phyloP scores from a whole-genome alignment of 2,329 filamentous ascomycete genomes.

The Ambrosiella cleistominuta region DNA sequence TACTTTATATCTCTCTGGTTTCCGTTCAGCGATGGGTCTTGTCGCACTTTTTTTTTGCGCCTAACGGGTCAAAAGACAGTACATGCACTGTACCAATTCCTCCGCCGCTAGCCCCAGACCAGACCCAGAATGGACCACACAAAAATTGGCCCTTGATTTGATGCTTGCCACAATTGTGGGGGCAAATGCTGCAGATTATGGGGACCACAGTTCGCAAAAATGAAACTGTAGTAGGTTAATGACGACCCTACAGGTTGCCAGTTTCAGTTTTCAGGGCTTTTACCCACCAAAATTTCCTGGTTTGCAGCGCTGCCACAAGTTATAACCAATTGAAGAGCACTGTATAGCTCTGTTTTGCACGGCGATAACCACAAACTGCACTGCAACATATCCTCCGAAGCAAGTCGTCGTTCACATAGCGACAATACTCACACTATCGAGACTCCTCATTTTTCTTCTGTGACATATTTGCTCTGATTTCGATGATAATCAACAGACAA shows the following conservation, averaged over 20 bases:
- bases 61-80: slow-evolving; percentile 13
- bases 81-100: slow-evolving; percentile 7
- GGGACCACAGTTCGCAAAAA: not conserved
- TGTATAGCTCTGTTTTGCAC: not conserved
- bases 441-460: not conserved
- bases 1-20: not conserved
- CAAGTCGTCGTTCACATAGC: not conserved
- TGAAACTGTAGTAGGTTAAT: not conserved
- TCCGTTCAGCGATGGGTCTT: not conserved
- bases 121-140: slow-evolving; percentile 10
- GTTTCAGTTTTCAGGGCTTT: not conserved
- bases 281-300: not conserved
- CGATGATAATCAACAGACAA: not conserved
- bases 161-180: slow-evolving; percentile 4
- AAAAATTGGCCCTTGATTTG: slow-evolving; percentile 9
- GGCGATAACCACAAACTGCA: not conserved
- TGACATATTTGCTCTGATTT: not conserved
- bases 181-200: slow-evolving; percentile 6
- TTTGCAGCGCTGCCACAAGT: not conserved
- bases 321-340: not conserved
- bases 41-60: slow-evolving; percentile 14
- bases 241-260: not conserved
- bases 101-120: slow-evolving; percentile 4
- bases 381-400: not conserved
- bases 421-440: not conserved